phyloP scores from a whole-genome alignment of 208 protist species.

The Plasmodiophora brassicae region DNA sequence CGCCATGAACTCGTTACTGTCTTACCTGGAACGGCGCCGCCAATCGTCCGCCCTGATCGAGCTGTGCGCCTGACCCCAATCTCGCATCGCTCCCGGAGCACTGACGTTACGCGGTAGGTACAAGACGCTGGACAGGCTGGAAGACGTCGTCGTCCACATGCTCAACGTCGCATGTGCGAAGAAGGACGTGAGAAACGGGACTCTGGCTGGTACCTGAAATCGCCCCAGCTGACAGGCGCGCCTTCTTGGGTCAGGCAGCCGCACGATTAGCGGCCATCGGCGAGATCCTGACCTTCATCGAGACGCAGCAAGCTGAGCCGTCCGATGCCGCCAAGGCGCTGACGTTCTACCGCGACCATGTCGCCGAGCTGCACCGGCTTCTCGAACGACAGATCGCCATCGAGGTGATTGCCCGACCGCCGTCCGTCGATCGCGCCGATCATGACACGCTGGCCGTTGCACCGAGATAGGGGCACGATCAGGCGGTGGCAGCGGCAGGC shows the following conservation, averaged over 20 bases:
- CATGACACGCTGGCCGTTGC: neutral
- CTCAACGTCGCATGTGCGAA: neutral
- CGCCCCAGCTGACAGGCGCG: neutral
- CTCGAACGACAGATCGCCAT: neutral
- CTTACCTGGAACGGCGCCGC: neutral
- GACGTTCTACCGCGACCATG: neutral
- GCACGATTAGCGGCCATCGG: neutral
- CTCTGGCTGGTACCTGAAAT: neutral
- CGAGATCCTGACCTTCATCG: neutral
- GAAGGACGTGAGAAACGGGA: slow-evolving; percentile 21
- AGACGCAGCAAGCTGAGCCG: neutral
- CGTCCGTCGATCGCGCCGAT: too few relatives aligned
- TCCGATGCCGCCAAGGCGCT: neutral
- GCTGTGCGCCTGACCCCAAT: neutral
- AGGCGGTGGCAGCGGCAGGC: neutral
- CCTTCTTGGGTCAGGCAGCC: too few relatives aligned
- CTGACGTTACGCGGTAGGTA: neutral
- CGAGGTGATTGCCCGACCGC: neutral
- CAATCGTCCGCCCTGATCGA: neutral
- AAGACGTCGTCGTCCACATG: neutral
- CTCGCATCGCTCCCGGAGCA: too few relatives aligned
- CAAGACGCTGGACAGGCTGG: neutral
- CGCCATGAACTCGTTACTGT: neutral
- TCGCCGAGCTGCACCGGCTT: neutral
- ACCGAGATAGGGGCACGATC: neutral